Conservation (phyloP, 2,329 filamentous ascomycete genomes). For the Aspergillus texensis region DNA sequence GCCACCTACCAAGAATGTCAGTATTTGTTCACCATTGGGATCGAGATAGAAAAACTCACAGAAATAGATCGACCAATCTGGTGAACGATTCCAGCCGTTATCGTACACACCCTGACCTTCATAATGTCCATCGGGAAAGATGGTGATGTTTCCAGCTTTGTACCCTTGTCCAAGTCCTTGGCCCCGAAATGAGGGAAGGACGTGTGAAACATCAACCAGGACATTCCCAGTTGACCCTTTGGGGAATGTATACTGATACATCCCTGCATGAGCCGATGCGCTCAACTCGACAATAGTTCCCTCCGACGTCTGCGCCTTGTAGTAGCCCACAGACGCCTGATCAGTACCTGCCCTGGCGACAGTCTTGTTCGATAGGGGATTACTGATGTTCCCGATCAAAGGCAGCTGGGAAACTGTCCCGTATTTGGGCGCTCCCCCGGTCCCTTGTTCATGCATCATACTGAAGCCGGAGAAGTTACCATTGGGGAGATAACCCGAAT, state of each 20-base stretch:
- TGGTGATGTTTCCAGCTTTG: slow-evolving; percentile 59
- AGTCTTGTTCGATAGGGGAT: slow-evolving; percentile 61
- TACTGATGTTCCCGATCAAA: slow-evolving; percentile 51
- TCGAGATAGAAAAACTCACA: slow-evolving; percentile 21
- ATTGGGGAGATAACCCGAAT: slow-evolving; percentile 43
- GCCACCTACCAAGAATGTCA: slow-evolving; percentile 54
- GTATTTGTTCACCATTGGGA: not conserved
- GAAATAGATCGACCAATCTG: slow-evolving; percentile 49
- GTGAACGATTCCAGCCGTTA: slow-evolving; percentile 68
- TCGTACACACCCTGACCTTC: slow-evolving; percentile 65
- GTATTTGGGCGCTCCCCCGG: slow-evolving; percentile 71
- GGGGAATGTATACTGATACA: slow-evolving; percentile 66
- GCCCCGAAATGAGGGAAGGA: slow-evolving; percentile 64
- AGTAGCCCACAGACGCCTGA: slow-evolving; percentile 62
- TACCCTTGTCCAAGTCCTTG: slow-evolving; percentile 65
- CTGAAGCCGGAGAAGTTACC: slow-evolving; percentile 63
- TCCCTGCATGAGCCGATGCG: slow-evolving; percentile 52
- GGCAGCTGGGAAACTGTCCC: slow-evolving; percentile 66
- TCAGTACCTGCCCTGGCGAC: slow-evolving; percentile 57
- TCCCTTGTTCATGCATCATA: slow-evolving; percentile 68
- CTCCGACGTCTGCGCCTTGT: slow-evolving; percentile 58
- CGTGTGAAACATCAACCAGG: slow-evolving; percentile 67
- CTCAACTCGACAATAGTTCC: slow-evolving; percentile 61
- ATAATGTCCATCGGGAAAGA: slow-evolving; percentile 58
- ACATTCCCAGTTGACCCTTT: slow-evolving; percentile 44